A percentile compares a stretch with the other conserved stretches of the same genome.
These are phyloP conservation scores for Echium plantagineum DNA, from an alignment of 257 asterid species.

Conservation along the genomic window DNA sequence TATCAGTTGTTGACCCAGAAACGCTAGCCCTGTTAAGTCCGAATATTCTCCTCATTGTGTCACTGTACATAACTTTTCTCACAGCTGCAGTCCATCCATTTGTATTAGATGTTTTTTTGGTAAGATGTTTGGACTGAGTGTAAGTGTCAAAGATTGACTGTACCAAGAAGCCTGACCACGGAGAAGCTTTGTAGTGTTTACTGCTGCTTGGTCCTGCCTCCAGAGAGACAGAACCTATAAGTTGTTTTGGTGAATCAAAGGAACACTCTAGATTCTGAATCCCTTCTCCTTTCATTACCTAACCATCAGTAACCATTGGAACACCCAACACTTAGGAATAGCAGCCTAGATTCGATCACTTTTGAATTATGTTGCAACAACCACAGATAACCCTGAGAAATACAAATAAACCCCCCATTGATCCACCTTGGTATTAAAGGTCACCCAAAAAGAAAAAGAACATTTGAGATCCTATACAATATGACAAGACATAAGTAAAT, in stretches of 20 bases:
- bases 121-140: conserved; percentile 16
- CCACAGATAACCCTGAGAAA: not conserved
- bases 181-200: not conserved
- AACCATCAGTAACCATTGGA: conserved; percentile 1
- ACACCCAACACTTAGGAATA: not conserved
- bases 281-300: conserved; percentile 25
- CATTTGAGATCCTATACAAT: too few relatives aligned
- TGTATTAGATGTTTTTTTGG: conserved; percentile 9
- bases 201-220: conserved; percentile 27
- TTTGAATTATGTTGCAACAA: not conserved
- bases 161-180: conserved; percentile 25
- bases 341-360: not conserved
- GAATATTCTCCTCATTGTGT: conserved; percentile 68
- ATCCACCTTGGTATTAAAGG: not conserved
- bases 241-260: conserved; percentile 6
- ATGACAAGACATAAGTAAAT: too few relatives aligned
- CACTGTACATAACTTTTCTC: conserved; percentile 69
- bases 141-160: conserved; percentile 21
- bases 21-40: conserved; percentile 43
- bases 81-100: conserved; percentile 56
- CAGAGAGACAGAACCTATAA: conserved; percentile 14
- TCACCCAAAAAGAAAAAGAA: too few relatives aligned
- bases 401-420: not conserved
- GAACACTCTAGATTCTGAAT: conserved; percentile 10
- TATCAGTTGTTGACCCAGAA: conserved; percentile 56